These are phyloP conservation scores for Alternaria sp. DNA, from an alignment of 2,329 filamentous ascomycete species.

Conservation along the genomic window DNA sequence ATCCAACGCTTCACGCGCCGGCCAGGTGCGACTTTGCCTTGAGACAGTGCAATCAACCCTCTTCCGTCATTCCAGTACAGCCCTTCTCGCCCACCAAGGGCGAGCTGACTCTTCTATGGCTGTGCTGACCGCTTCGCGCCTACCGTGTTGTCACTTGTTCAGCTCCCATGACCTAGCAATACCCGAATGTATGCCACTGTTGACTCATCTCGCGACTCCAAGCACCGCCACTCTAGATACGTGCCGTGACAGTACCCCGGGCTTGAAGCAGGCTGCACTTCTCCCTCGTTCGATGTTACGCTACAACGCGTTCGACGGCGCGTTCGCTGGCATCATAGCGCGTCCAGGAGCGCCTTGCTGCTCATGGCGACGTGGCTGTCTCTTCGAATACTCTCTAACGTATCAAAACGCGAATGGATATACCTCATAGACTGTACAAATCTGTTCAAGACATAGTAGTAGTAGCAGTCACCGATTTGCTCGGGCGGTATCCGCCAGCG, in stretches of 20 bases:
- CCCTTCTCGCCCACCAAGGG: conserved; percentile 25
- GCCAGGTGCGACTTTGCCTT: conserved; percentile 13
- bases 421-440: not conserved
- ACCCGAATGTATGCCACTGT: conserved; percentile 2
- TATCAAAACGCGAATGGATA: not conserved
- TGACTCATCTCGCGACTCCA: conserved; percentile 27
- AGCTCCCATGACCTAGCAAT: conserved; percentile 38
- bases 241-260: not conserved
- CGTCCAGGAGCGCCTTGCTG: not conserved
- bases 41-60: conserved; percentile 20
- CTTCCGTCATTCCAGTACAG: conserved; percentile 30
- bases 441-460: not conserved
- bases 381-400: not conserved
- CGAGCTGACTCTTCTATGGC: conserved; percentile 42
- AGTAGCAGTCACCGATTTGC: not conserved
- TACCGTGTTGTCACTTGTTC: conserved; percentile 40
- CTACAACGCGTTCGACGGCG: conserved; percentile 7
- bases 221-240: not conserved
- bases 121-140: conserved; percentile 38
- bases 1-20: conserved; percentile 17
- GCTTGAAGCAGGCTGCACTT: not conserved
- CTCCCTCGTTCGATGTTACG: not conserved
- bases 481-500: not conserved
- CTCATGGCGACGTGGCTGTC: conserved; percentile 9
- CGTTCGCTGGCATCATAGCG: conserved; percentile 10